Evolutionary conservation across 108 stramenopile species (phyloP), one percentile per base, ranked within the genome.

Genomic region (Craspedostauros australis): DNA sequence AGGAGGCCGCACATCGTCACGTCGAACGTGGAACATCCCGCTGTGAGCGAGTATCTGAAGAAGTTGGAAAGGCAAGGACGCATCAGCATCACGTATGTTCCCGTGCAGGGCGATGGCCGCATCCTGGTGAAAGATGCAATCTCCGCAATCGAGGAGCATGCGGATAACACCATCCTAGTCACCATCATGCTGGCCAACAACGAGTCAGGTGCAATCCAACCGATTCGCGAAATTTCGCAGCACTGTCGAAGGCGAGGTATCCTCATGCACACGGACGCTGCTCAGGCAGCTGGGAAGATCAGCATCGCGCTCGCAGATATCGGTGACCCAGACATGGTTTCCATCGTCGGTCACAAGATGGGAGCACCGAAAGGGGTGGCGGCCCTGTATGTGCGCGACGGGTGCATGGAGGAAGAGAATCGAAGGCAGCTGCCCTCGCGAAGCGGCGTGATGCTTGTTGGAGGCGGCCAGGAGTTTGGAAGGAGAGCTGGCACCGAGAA

Each of bases 101-200:
- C 85, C 26, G 96, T 97, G 12, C 61, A 95, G 46, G 30, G 41
- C 0, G 76, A 91, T 26, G 95, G 96, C 27, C 21, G 82, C 25
- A 94, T 96, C 30, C 46, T 60, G 29, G 57, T 68, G 8, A 33
- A 62, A 5, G 82, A 73, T 57, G 72, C 96, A 11, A 65, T 76
- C 6, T 49, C 34, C n/a, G 94, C 95, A 11, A 63, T 96, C 25
- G 64, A 50, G 32, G 39, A 47, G 7, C 51, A 75, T 48, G n/a
- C n/a, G n/a, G n/a, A n/a, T n/a, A 49, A 70, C 29, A 96, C 94
- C 3, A 73, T 79, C 2, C 64, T 97, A n/a, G 93, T 99, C 23
- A 96, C 96, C 19, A 43, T 99, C 29, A 96, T 98, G 96, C 73
- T 91, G 34, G 93, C 96, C 28, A 97, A 99, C 66, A 99, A 98